Evolutionary conservation across 129 eudicot species (phyloP), one percentile per base, ranked within the genome.

Genomic region (Artemisia tridentata): DNA sequence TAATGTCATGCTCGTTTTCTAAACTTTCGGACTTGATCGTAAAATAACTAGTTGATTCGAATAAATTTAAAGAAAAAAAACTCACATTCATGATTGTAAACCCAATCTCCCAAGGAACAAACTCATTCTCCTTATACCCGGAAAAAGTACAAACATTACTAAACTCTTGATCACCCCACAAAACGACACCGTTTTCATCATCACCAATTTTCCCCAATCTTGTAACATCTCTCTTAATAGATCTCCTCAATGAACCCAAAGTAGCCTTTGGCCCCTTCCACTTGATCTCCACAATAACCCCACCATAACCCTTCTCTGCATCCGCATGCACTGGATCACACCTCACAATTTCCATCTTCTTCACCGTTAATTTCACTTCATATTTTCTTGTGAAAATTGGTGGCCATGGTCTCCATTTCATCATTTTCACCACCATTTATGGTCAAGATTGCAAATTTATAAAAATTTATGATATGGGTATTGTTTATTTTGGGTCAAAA

Each of bases 341-440:
- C 51, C 14, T 15, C 41, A 11, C 73, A 62, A 81, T 79, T 41
- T 85, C 95, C 23, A 88, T 76, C 50, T 82, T 82, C 86, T 71
- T 66, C 18, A 88, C 87, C 77, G 52, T 73, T 29, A 91, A 75
- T 63, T 72, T 88, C 67, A 88, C 98, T 87, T 83, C 82, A 62
- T 74, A 83, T 68, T 92, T 92, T 62, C 78, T 85, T 8, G 98
- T 78, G 41, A 75, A 51, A 52, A 85, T 82, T 7, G 96, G 96
- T 21, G 98, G 98, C 96, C 98, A 92, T 34, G 96, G 98, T 53
- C 96, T 66, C 96, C 98, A 92, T 81, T 79, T 88, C 88, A 92
- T 92, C 88, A 92, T 86, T 82, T 85, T 92, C 63, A 85, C 98
- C 63, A 86, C 98, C 96, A 92, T 92, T 84, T 13, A n/a, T 11